phyloP scores from a whole-genome alignment of 129 eudicot species.

The Tagetes erecta region DNA sequence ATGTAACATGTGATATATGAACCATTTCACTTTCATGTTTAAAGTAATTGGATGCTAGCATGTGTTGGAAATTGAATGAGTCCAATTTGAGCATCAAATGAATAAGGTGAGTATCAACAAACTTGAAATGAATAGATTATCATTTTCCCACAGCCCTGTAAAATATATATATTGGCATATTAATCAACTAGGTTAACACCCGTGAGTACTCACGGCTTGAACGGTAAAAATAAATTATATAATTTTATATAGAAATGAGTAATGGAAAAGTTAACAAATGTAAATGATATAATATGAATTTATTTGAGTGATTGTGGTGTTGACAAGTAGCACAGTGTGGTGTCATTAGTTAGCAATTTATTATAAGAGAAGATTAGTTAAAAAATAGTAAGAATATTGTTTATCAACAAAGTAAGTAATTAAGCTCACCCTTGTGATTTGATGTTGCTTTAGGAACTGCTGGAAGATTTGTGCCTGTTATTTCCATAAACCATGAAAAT shows the following conservation, averaged over 20 bases:
- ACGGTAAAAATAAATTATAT: no score
- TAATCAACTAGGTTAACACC: neutral
- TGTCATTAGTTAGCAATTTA: no score
- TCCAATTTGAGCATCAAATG: conserved; percentile 16
- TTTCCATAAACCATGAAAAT: conserved; percentile 13
- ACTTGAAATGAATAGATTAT: conserved; percentile 24
- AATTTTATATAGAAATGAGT: no score
- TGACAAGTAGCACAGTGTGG: no score
- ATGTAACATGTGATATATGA: neutral
- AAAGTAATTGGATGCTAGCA: neutral
- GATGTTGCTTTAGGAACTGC: conserved; percentile 57
- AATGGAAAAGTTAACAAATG: no score
- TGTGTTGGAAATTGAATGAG: neutral
- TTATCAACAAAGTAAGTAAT: neutral
- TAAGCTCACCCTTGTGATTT: conserved; percentile 42
- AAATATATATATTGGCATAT: neutral
- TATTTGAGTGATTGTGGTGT: no score
- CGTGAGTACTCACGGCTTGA: no score
- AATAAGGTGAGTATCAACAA: conserved; percentile 36
- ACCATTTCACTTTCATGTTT: neutral
- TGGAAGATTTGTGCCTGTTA: conserved; percentile 39
- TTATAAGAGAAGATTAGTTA: neutral
- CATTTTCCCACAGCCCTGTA: conserved; percentile 12
- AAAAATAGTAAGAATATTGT: neutral
- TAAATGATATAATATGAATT: no score